Percentiles rank a stretch among this genome's conserved stretches.
phyloP scores from a whole-genome alignment of 2,329 filamentous ascomycete species.

The Ceratocystis colombiana region DNA sequence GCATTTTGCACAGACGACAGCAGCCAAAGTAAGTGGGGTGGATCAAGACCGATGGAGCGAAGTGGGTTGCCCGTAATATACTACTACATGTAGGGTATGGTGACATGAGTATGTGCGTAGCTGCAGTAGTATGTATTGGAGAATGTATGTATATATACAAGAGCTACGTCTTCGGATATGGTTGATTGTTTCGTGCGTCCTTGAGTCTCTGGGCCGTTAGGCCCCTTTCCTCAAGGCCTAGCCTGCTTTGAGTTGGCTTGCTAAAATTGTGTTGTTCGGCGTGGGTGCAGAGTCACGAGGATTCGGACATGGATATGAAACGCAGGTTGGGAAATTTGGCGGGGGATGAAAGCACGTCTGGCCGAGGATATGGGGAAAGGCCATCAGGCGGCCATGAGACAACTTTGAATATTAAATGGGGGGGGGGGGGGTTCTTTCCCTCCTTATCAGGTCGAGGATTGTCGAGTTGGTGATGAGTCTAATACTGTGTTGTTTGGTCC shows the following conservation, averaged over 20 bases:
- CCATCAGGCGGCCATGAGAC: constrained; percentile 14
- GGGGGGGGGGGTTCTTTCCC: background rate
- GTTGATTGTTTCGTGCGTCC: background rate
- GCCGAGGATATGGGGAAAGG: background rate
- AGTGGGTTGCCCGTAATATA: background rate
- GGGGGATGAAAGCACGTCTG: background rate
- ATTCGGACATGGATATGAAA: constrained; percentile 12
- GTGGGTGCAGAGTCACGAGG: background rate
- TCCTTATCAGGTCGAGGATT: constrained; percentile 1
- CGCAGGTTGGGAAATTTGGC: background rate
- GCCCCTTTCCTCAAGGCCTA: background rate
- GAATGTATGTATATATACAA: background rate
- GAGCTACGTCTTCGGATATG: background rate
- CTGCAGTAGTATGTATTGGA: too few species aligned
- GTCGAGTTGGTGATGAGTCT: constrained; percentile 4
- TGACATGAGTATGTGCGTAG: background rate
- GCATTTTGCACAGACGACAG: background rate
- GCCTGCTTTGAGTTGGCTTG: constrained; percentile 5
- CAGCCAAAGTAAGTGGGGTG: background rate
- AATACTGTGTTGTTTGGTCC: background rate
- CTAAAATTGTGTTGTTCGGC: background rate
- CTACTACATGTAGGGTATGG: background rate
- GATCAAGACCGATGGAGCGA: background rate
- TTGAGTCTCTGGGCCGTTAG: background rate
- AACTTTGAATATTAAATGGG: background rate